Conservation (phyloP, 495 filamentous ascomycete species). For the Podospora sp. region DNA sequence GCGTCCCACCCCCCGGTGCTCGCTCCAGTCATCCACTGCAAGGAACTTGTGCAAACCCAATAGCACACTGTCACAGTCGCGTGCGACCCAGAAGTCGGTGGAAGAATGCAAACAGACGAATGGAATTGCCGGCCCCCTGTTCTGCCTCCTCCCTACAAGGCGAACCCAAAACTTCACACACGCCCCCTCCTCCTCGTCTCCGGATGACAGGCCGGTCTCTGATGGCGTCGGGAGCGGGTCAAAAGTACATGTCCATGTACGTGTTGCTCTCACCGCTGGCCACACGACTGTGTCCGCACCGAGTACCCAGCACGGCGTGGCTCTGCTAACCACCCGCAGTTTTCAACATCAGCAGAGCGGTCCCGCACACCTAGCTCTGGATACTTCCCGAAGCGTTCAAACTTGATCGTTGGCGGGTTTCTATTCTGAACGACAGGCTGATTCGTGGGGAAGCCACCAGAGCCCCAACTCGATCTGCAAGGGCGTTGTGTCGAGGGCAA, state of each 20-base stretch:
- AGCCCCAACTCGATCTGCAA: background rate
- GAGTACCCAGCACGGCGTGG: background rate
- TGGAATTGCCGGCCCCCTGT: background rate
- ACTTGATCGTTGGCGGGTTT: background rate
- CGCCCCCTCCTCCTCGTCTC: background rate
- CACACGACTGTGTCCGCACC: background rate
- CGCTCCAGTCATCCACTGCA: conserved; percentile 12
- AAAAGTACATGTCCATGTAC: background rate
- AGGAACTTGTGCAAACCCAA: conserved; percentile 31
- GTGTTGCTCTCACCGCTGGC: background rate
- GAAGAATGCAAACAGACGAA: background rate
- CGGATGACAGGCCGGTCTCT: background rate
- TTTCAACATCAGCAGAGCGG: background rate
- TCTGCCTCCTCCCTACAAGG: background rate
- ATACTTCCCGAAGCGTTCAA: background rate
- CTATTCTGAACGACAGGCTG: background rate
- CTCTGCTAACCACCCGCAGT: background rate
- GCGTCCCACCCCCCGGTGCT: background rate
- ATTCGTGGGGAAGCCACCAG: background rate
- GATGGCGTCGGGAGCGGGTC: background rate
- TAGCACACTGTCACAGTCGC: conserved; percentile 1
- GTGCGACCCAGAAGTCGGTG: background rate
- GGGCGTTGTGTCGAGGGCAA: background rate
- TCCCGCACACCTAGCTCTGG: background rate
- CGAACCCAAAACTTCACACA: background rate